These are phyloP conservation scores for Phaseolus coccineus DNA, from an alignment of 331 rosid species.

Conservation along the genomic window DNA sequence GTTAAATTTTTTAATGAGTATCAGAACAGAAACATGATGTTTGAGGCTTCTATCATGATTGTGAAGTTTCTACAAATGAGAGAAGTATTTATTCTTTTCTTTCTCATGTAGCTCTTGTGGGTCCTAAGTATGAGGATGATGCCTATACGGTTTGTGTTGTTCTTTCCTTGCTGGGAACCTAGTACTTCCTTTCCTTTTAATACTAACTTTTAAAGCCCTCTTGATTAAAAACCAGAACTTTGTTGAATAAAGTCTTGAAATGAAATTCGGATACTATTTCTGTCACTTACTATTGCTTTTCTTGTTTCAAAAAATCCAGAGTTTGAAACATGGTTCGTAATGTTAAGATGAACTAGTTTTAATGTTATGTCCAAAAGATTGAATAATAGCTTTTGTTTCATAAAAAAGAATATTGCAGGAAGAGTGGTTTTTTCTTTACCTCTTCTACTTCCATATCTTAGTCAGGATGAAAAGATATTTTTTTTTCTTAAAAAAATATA, in stretches of 20 bases:
- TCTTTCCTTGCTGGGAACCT: conserved; percentile 51
- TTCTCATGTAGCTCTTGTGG: conserved; percentile 9
- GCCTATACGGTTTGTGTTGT: conserved; percentile 9
- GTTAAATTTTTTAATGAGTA: neutral
- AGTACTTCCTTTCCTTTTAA: neutral
- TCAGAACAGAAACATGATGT: conserved; percentile 1
- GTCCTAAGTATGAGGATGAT: conserved; percentile 10
- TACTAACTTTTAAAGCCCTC: neutral
- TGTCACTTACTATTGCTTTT: neutral
- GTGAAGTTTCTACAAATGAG: conserved; percentile 31
- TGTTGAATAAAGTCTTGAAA: neutral
- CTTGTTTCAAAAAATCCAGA: neutral
- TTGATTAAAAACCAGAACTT: neutral
- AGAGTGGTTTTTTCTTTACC: too few relatives aligned
- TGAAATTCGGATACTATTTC: neutral
- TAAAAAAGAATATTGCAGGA: neutral
- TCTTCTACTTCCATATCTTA: too few relatives aligned
- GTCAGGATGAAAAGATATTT: too few relatives aligned
- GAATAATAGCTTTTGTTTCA: neutral
- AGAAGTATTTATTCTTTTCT: conserved; percentile 72
- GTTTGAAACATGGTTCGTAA: neutral
- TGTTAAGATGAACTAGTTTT: neutral
- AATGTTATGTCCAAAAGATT: neutral
- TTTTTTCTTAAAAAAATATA: too few relatives aligned
- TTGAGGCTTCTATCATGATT: conserved; percentile 7